phyloP scores from a whole-genome alignment of 2,329 filamentous ascomycete genomes.

The Colletotrichum gigasporum region DNA sequence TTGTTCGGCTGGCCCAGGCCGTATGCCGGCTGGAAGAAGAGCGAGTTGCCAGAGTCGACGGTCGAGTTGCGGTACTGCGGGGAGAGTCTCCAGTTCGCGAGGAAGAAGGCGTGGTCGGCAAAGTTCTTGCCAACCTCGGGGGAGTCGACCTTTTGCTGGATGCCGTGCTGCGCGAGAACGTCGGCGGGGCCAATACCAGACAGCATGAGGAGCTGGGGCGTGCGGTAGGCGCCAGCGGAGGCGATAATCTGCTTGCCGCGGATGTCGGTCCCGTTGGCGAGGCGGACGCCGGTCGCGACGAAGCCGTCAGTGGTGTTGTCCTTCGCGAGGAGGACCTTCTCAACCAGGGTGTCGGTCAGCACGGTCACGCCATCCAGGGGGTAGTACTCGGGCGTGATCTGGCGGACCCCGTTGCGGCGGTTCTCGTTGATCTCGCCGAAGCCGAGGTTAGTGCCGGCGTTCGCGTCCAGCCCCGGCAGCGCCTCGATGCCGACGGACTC shows the following conservation, averaged over 20 bases:
- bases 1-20: slow-evolving; percentile 46
- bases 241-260: slow-evolving; percentile 48
- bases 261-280: slow-evolving; percentile 36
- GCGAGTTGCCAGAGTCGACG: slow-evolving; percentile 44
- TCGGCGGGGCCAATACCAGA: slow-evolving; percentile 59
- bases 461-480: slow-evolving; percentile 36
- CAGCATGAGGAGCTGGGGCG: slow-evolving; percentile 60
- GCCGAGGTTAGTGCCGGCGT: slow-evolving; percentile 41
- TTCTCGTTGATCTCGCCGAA: slow-evolving; percentile 43
- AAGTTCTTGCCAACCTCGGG: slow-evolving; percentile 61
- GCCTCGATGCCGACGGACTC: slow-evolving; percentile 47
- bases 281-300: slow-evolving; percentile 39
- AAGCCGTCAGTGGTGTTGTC: not conserved
- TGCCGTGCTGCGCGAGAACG: slow-evolving; percentile 52
- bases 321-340: slow-evolving; percentile 33
- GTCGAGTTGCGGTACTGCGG: slow-evolving; percentile 43
- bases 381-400: slow-evolving; percentile 37
- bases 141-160: slow-evolving; percentile 50
- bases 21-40: slow-evolving; percentile 47
- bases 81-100: slow-evolving; percentile 41
- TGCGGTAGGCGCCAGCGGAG: slow-evolving; percentile 58
- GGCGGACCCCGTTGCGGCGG: slow-evolving; percentile 35
- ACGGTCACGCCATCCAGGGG: slow-evolving; percentile 38
- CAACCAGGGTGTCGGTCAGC: slow-evolving; percentile 35
- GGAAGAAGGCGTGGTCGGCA: slow-evolving; percentile 57